phyloP scores from a whole-genome alignment of 352 stramenopile genomes.

The Globisporangium nagaii region DNA sequence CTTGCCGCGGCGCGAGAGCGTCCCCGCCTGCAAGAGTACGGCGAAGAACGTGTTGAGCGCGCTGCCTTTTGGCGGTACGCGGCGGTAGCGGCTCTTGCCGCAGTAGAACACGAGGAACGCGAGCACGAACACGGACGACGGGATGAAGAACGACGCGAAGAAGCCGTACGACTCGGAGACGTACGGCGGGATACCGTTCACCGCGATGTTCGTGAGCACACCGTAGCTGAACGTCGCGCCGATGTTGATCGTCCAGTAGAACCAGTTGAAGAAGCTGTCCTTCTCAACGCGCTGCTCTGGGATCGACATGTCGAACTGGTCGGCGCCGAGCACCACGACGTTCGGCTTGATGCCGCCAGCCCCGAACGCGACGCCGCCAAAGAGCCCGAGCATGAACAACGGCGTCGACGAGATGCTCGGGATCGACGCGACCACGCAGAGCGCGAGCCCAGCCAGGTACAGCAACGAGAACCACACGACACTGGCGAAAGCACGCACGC shows the following conservation, averaged over 20 bases:
- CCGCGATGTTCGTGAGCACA: constrained; percentile 86
- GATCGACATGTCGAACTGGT: constrained; percentile 79
- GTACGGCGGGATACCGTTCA: constrained; percentile 85
- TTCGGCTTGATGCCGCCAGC: constrained; percentile 75
- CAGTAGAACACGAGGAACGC: constrained; percentile 78
- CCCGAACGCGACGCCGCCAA: constrained; percentile 67
- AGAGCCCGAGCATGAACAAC: constrained; percentile 81
- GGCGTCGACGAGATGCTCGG: constrained; percentile 50
- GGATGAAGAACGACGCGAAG: constrained; percentile 86
- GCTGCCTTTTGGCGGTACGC: constrained; percentile 69
- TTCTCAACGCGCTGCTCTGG: constrained; percentile 68
- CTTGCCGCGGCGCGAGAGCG: constrained; percentile 45
- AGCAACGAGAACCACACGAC: constrained; percentile 74
- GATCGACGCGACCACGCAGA: constrained; percentile 63
- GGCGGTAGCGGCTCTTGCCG: constrained; percentile 56
- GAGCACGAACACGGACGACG: constrained; percentile 72
- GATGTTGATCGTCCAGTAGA: constrained; percentile 93
- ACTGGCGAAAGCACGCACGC: too few relatives aligned
- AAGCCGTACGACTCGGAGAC: constrained; percentile 83
- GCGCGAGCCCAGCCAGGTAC: constrained; percentile 61
- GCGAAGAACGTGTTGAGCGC: constrained; percentile 67
- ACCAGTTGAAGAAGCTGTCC: constrained; percentile 92
- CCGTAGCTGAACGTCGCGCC: constrained; percentile 89
- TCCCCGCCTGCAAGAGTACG: constrained; percentile 58
- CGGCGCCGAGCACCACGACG: constrained; percentile 66